A percentile compares a stretch with the other conserved stretches of the same genome.
Conservation (phyloP, 2,329 filamentous ascomycete species). For the Magnaporthales sp. region DNA sequence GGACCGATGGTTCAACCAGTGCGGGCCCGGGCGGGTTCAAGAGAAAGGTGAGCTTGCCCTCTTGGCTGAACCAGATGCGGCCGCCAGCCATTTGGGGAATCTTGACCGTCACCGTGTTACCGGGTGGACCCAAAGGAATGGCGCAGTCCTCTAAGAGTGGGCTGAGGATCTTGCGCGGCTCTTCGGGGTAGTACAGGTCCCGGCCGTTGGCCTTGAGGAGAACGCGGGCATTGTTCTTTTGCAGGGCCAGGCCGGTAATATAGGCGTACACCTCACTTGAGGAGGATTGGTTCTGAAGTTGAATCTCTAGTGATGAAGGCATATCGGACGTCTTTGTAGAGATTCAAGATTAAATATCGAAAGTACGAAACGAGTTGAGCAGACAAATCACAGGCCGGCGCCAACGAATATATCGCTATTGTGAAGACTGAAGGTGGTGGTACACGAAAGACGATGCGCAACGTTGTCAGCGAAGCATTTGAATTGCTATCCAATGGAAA, state of each 20-base stretch:
- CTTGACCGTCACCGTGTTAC: conserved; percentile 40
- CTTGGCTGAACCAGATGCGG: conserved; percentile 54
- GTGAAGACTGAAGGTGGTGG: background rate
- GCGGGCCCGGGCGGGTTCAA: conserved; percentile 54
- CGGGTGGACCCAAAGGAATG: conserved; percentile 49
- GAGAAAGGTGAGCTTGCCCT: conserved; percentile 48
- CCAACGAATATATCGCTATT: background rate
- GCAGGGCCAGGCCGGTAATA: conserved; percentile 54
- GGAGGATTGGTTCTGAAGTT: conserved; percentile 45
- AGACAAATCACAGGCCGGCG: background rate
- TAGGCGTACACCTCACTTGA: conserved; percentile 51
- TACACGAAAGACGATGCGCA: background rate
- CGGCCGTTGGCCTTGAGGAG: conserved; percentile 36
- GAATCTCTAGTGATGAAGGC: conserved; percentile 39
- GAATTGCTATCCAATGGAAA: background rate
- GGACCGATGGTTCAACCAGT: conserved; percentile 59
- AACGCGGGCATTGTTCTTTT: conserved; percentile 27
- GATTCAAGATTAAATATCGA: background rate
- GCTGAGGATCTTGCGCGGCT: conserved; percentile 36
- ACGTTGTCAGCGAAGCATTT: background rate
- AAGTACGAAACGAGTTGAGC: background rate
- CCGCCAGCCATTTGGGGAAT: conserved; percentile 58
- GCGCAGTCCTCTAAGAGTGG: conserved; percentile 47
- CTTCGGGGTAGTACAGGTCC: conserved; percentile 45
- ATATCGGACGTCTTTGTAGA: conserved; percentile 15